Conservation (phyloP, 1,139 yeast genomes). For the Saccharomyces hybrid region DNA sequence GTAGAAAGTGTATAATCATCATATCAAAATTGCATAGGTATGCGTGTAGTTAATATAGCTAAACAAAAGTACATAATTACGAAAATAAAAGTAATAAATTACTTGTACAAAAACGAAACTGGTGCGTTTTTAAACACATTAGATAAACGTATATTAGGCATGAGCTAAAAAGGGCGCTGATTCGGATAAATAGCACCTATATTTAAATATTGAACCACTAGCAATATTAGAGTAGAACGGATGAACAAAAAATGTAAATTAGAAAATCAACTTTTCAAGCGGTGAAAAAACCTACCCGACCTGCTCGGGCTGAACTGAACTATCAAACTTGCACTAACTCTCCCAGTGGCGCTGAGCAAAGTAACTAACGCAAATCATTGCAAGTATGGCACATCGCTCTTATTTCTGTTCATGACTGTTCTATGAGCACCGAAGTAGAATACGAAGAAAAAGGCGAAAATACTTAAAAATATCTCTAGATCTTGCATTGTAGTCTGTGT, state of each 20-base stretch:
- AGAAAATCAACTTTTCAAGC: not conserved
- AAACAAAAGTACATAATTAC: not conserved
- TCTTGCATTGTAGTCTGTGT: constrained; percentile 9
- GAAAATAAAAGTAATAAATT: not conserved
- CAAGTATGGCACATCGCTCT: constrained; percentile 12
- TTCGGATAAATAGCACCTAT: not conserved
- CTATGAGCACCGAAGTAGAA: constrained; percentile 13
- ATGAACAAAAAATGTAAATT: not conserved
- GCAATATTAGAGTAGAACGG: not conserved
- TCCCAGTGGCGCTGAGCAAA: not conserved
- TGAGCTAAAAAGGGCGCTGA: not conserved
- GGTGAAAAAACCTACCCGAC: not conserved
- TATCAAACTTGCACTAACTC: not conserved
- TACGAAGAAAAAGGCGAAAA: constrained; percentile 11
- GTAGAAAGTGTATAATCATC: not conserved
- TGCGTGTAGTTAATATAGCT: not conserved
- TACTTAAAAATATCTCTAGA: constrained; percentile 9
- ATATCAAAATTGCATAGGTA: not conserved
- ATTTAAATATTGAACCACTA: not conserved
- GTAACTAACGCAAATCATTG: not conserved
- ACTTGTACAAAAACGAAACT: not conserved
- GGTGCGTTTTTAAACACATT: not conserved
- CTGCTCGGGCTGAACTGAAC: not conserved
- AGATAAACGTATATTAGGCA: not conserved
- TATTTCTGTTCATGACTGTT: constrained; percentile 13